phyloP scores from a whole-genome alignment of 768 basidiomycete species.

The Trametes cinnabarina region DNA sequence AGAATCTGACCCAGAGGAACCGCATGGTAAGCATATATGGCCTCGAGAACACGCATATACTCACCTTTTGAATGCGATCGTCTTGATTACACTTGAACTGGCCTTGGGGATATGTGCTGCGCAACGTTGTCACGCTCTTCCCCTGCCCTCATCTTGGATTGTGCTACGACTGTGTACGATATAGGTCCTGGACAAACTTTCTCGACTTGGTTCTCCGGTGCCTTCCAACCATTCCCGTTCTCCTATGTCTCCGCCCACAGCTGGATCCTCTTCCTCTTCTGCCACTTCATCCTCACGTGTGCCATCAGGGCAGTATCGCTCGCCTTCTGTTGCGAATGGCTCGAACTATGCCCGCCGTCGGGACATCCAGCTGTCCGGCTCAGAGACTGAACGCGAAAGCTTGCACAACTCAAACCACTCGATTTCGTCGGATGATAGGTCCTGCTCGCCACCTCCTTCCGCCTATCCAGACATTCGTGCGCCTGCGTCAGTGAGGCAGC shows the following conservation, averaged over 20 bases:
- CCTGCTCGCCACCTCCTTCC: conserved; percentile 38
- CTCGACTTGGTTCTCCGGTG: conserved; percentile 56
- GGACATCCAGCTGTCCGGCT: conserved; percentile 53
- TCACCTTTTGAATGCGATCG: conserved; percentile 4
- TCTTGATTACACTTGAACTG: background rate
- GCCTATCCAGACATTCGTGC: conserved; percentile 19
- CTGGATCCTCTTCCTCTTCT: conserved; percentile 34
- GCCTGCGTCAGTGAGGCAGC: conserved; percentile 33
- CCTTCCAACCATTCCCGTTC: conserved; percentile 40
- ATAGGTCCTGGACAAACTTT: conserved; percentile 69
- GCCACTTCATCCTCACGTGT: conserved; percentile 28
- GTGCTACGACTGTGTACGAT: background rate
- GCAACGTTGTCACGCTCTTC: conserved; percentile 3
- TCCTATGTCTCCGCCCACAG: conserved; percentile 33
- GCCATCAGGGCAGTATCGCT: conserved; percentile 15
- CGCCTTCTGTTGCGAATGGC: conserved; percentile 34
- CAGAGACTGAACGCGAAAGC: conserved; percentile 79
- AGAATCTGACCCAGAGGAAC: conserved; percentile 69
- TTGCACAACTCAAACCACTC: conserved; percentile 25
- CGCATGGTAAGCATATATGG: conserved; percentile 53
- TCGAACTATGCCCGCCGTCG: conserved; percentile 21
- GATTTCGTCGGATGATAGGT: conserved; percentile 41
- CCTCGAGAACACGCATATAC: conserved; percentile 4
- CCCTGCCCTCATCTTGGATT: conserved; percentile 14
- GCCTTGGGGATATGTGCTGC: background rate